Percentiles rank a stretch among this genome's conserved stretches.
Conservation (phyloP, 2,329 filamentous ascomycete species). For the Alternaria ethzedia region DNA sequence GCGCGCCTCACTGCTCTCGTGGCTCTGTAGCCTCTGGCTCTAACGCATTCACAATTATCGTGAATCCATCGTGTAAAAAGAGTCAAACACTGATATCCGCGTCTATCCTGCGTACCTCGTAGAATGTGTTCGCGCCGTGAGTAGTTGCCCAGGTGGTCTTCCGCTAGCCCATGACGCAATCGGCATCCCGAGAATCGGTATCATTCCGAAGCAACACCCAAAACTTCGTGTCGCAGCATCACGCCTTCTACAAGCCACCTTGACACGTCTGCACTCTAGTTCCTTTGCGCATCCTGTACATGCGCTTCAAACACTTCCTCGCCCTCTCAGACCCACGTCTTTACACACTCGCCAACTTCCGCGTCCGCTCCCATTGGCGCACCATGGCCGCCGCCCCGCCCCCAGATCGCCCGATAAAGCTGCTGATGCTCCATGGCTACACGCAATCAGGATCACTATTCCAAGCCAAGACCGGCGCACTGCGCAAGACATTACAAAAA, state of each 20-base stretch:
- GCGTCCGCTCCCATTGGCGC: constrained; percentile 25
- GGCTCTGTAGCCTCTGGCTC: background rate
- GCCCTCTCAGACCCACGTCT: constrained; percentile 9
- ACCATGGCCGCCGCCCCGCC: constrained; percentile 41
- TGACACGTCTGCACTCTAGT: background rate
- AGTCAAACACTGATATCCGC: no score
- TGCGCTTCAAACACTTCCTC: constrained; percentile 7
- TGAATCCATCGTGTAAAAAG: no score
- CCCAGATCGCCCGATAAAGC: constrained; percentile 48
- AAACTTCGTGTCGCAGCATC: background rate
- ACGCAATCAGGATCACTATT: constrained; percentile 89
- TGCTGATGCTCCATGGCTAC: constrained; percentile 70
- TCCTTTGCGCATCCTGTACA: background rate
- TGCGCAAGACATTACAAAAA: constrained; percentile 81
- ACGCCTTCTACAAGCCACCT: background rate
- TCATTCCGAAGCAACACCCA: constrained; percentile 2
- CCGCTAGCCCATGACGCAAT: constrained; percentile 12
- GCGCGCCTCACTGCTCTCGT: background rate
- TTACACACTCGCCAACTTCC: constrained; percentile 20
- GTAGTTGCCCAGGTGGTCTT: background rate
- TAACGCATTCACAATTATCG: background rate
- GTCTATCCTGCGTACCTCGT: background rate
- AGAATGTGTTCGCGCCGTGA: background rate
- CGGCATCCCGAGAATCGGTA: constrained; percentile 9
- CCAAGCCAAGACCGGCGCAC: constrained; percentile 83